Base-by-base conservation (phyloP, 2,329 filamentous ascomycete species). In the Dothideomycetes sp. region DNA sequence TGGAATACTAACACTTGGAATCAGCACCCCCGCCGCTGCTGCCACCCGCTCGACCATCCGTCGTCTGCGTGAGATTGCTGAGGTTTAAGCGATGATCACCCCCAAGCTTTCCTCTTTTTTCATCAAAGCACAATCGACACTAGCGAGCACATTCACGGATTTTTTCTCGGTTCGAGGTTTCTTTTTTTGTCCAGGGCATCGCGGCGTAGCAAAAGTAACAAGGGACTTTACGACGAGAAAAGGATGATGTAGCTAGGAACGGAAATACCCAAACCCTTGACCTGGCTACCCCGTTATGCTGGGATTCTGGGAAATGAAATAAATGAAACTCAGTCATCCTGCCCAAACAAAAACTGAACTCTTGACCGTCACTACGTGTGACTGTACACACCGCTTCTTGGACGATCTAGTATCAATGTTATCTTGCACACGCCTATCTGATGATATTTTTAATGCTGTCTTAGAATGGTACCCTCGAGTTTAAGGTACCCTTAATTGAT, bases 41-140 rank as follows among this genome's bases (percentile, higher is more conserved):
- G 86, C 88, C 61, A 94, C 88, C 71, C 80, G 88, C 71, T 95
- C 88, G 59, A 95, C 88, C 60, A 87, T 95, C 71, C 84, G 88
- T 74, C 83, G 88, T 80, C 78, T 95, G 74, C 83, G 88, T 68
- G 88, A 95, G 74, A 94, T 94, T 73, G 84, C 84, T 65, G 88
- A 94, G 80, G 85, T 93, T 71, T 89, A 84, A 74, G 42, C 33
- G 19, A 36, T 28, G 33, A 42, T 30, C 23, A 15, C 18, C 19
- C 10, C 25, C 32, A 42, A 33, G 40, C 32, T 15, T 34, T 24
- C 23, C 22, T 32, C 37, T n/a, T n/a, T n/a, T n/a, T n/a, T n/a
- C n/a, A n/a, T n/a, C n/a, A n/a, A n/a, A n/a, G n/a, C n/a, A n/a
- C n/a, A n/a, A n/a, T n/a, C n/a, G n/a, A n/a, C n/a, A n/a, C n/a